Evolutionary conservation across 1,139 yeast species (phyloP).

Genomic region (Tardiomyces blankii): DNA sequence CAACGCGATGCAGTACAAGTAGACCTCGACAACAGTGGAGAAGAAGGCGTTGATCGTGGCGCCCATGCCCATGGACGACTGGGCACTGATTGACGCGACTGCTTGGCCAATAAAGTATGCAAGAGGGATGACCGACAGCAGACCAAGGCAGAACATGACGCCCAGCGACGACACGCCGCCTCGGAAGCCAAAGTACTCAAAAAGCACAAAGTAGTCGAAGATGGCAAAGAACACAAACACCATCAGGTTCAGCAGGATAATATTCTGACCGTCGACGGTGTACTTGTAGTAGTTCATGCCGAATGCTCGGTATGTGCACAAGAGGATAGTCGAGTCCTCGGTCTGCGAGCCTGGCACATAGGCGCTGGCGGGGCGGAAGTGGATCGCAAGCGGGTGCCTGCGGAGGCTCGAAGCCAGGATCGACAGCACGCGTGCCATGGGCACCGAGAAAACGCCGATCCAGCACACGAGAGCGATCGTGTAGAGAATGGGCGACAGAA

Average conservation of each 20-base stretch:
- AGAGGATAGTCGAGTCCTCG: constrained; percentile 35
- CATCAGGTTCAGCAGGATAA: constrained; percentile 78
- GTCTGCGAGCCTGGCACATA: constrained; percentile 9
- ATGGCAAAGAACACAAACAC: constrained; percentile 76
- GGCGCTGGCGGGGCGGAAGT: constrained; percentile 45
- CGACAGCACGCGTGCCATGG: constrained; percentile 71
- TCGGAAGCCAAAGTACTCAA: constrained; percentile 38
- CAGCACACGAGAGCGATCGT: constrained; percentile 55
- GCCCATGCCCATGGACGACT: constrained; percentile 98
- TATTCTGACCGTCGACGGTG: constrained; percentile 92
- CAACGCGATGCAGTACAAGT: constrained; percentile 83
- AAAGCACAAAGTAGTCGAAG: constrained; percentile 58
- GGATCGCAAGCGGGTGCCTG: constrained; percentile 81
- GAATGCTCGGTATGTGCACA: constrained; percentile 84
- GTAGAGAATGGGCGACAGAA: constrained; percentile 58
- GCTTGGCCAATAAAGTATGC: constrained; percentile 98
- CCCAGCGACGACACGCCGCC: constrained; percentile 48
- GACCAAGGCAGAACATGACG: constrained; percentile 50
- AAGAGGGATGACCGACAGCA: constrained; percentile 79
- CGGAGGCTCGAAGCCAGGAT: constrained; percentile 70
- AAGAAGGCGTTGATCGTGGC: constrained; percentile 97
- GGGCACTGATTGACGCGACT: constrained; percentile 96
- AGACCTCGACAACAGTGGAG: constrained; percentile 91
- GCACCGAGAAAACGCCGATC: constrained; percentile 81
- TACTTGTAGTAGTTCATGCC: constrained; percentile 91